A percentile compares a stretch with the other conserved stretches of the same genome.
phyloP scores from a whole-genome alignment of 176 grass and related monocot genomes.

The Lolium rigidum region DNA sequence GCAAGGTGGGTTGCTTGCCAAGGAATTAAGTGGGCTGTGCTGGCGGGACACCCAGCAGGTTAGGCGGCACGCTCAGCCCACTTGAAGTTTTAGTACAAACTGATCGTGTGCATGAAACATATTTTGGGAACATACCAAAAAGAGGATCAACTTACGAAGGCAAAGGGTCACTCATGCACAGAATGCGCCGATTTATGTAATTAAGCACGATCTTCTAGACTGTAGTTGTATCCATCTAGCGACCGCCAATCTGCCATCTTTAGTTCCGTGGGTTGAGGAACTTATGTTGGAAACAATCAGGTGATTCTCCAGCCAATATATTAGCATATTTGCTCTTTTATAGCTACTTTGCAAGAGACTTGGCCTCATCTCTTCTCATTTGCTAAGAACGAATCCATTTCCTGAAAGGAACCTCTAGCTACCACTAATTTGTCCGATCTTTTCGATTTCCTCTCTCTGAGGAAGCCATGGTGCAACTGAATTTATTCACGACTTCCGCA shows the following conservation, averaged over 20 bases:
- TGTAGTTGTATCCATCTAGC: not conserved
- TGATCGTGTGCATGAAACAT: not conserved
- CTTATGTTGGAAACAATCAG: conserved; percentile 5
- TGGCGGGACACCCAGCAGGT: too few relatives aligned
- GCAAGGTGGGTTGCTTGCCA: too few relatives aligned
- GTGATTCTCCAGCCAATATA: not conserved
- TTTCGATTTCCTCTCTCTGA: too few relatives aligned
- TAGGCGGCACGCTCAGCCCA: too few relatives aligned
- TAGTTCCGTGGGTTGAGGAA: not conserved
- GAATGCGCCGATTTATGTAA: too few relatives aligned
- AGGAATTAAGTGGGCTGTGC: too few relatives aligned
- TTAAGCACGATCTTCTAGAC: conserved; percentile 6
- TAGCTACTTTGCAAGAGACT: not conserved
- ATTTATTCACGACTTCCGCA: too few relatives aligned
- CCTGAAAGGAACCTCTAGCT: too few relatives aligned
- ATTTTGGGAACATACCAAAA: not conserved
- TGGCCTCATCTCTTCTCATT: too few relatives aligned
- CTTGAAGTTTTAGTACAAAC: not conserved
- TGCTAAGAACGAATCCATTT: too few relatives aligned
- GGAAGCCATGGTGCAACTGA: too few relatives aligned
- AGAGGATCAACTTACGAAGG: not conserved
- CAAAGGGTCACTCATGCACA: not conserved
- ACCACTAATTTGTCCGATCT: too few relatives aligned
- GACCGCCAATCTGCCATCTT: not conserved
- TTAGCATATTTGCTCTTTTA: not conserved